Evolutionary conservation across 2,329 filamentous ascomycete species (phyloP).

Genomic region (Fusarium tanahbumbuense): DNA sequence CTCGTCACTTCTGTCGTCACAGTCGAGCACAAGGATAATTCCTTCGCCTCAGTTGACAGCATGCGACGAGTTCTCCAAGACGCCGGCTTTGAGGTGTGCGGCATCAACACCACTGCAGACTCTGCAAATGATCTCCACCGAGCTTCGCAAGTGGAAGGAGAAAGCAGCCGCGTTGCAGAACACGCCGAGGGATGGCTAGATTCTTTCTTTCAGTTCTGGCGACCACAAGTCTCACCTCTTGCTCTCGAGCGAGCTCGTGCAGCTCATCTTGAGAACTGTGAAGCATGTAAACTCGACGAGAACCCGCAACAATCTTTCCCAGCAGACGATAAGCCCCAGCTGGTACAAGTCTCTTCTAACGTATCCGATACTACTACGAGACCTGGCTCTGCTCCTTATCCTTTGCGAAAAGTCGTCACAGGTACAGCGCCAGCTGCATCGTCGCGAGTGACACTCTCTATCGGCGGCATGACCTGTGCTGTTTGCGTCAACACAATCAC

Average conservation of each 20-base stretch:
- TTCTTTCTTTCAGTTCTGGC: constrained; percentile 51
- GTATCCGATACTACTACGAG: constrained; percentile 21
- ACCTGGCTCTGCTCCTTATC: constrained; percentile 13
- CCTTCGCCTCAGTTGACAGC: constrained; percentile 56
- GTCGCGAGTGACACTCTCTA: constrained; percentile 66
- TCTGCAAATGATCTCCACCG: constrained; percentile 47
- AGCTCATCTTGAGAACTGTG: constrained; percentile 54
- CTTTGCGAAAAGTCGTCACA: constrained; percentile 43
- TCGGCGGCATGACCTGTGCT: constrained; percentile 80
- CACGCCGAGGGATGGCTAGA: constrained; percentile 40
- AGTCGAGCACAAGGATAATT: constrained; percentile 62
- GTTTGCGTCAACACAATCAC: constrained; percentile 74
- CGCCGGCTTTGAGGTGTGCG: constrained; percentile 69
- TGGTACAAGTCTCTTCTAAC: constrained; percentile 20
- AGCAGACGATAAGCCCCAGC: constrained; percentile 17
- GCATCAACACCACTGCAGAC: constrained; percentile 55
- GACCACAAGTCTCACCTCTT: constrained; percentile 40
- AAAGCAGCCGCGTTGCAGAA: constrained; percentile 40
- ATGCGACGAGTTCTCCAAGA: constrained; percentile 63
- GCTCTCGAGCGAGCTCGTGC: constrained; percentile 42
- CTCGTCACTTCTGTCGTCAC: constrained; percentile 78
- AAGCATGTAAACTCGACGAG: constrained; percentile 48
- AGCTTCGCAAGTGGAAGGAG: constrained; percentile 39
- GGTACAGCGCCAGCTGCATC: constrained; percentile 20
- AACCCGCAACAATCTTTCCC: neutral